Base-by-base conservation (phyloP, 192 early-diverging fungal species). In the Kickxella alabastrina region DNA sequence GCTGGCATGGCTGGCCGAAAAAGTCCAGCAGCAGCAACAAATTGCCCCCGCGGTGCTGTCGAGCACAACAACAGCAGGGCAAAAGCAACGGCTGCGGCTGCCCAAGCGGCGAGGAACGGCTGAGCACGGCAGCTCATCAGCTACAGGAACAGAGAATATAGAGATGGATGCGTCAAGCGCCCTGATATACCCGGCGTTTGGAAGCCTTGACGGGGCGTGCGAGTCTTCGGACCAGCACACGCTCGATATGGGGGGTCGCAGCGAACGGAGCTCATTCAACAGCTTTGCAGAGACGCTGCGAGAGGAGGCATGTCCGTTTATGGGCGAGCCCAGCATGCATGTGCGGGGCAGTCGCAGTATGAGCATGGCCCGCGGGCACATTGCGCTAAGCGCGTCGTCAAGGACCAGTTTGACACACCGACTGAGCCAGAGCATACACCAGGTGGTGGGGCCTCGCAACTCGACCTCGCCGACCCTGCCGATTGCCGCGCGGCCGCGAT, bases 31-130 rank as follows among this genome's bases (percentile, higher is more conserved):
- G 9, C 37, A 19, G 19, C 47, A 47, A 13, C 15, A 54, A 47
- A 23, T 45, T n/a, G n/a, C 42, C 7, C 19, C 36, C 6, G 3
- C 52, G 31, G 5, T 15, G 18, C 45, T 52, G n/a, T 26, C 49
- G 10, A 19, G 35, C 6, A 31, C 48, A 31, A 21, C 24, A 6
- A 46, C 44, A 6, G 27, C 4, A 26, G 35, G 17, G 25, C 28
- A 18, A 15, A 32, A 17, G 18, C 69, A 65, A 35, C 57, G 62
- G 36, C 58, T 73, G n/a, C 57, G 62, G 27, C 50, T 73, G 44
- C 69, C 69, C 38, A 73, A 73, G 62, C 62, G 69, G 24, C 62
- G 69, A 31, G 40, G 49, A 15, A 61, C 69, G 36, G 42, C 53
- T 8, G 69, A 50, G 49, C 69, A 62, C 12, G 61, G 57, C 36